Conservation (phyloP, 257 asterid species). For the Linaria vulgaris region DNA sequence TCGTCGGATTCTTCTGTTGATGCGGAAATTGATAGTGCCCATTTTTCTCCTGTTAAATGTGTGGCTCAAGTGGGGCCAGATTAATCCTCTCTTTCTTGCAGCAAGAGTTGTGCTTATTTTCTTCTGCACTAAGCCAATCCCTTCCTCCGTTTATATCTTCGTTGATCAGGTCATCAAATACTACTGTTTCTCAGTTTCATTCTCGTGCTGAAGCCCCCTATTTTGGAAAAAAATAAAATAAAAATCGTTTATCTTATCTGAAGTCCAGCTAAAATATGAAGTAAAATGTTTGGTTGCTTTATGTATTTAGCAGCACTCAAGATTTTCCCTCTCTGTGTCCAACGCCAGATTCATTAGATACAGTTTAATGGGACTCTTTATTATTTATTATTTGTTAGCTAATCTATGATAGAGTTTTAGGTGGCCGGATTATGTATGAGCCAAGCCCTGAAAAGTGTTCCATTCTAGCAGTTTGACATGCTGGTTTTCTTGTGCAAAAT, state of each 20-base stretch:
- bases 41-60: constrained; percentile 35
- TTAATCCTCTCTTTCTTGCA: constrained; percentile 40
- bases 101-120: constrained; percentile 38
- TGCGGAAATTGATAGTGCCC: constrained; percentile 41
- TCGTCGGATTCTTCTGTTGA: constrained; percentile 19
- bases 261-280: not conserved
- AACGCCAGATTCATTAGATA: no score
- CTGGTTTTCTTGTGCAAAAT: no score
- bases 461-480: no score
- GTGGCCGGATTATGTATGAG: no score
- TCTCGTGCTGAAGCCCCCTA: not conserved
- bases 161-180: constrained; percentile 40
- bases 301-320: no score
- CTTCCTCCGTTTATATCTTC: constrained; percentile 40
- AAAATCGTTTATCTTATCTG: not conserved
- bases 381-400: no score
- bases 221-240: not conserved
- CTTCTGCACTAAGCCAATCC: constrained; percentile 40
- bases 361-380: no score
- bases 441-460: no score
- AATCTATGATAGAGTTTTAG: no score
- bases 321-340: no score
- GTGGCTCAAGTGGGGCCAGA: constrained; percentile 45
- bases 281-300: no score
- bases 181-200: constrained; percentile 11